These are phyloP conservation scores for Eucalyptus tenuipes DNA, from an alignment of 345 rosid species.

Conservation along the genomic window DNA sequence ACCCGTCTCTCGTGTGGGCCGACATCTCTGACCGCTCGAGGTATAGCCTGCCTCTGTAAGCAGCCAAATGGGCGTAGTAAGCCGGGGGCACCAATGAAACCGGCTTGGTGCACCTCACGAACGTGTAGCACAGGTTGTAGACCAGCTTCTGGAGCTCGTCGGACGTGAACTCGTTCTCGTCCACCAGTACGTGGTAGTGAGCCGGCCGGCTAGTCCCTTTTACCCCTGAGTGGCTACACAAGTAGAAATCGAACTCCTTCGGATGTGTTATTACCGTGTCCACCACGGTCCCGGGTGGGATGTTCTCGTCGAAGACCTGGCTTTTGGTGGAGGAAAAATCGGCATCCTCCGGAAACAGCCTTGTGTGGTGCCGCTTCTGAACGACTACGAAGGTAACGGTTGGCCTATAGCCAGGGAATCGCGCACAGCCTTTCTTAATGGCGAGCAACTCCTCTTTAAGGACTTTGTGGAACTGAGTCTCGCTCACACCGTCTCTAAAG, in stretches of 20 bases:
- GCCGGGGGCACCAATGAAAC: slow-evolving; percentile 89
- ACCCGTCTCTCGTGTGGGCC: slow-evolving; percentile 9
- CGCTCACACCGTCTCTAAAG: slow-evolving; percentile 93
- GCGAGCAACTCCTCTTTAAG: slow-evolving; percentile 70
- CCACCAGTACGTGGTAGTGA: slow-evolving; percentile 80
- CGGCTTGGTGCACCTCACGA: slow-evolving; percentile 92
- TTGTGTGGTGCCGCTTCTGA: slow-evolving; percentile 91
- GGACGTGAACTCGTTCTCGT: slow-evolving; percentile 82
- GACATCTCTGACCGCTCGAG: slow-evolving; percentile 56
- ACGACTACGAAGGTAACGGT: slow-evolving; percentile 76
- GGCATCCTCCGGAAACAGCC: slow-evolving; percentile 49
- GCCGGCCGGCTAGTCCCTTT: slow-evolving; percentile 96
- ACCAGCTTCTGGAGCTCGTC: slow-evolving; percentile 88
- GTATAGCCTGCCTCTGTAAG: slow-evolving; percentile 89
- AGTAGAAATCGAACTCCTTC: slow-evolving; percentile 82
- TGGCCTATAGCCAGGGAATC: slow-evolving; percentile 50
- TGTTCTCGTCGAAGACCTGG: slow-evolving; percentile 40
- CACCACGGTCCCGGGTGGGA: slow-evolving; percentile 88
- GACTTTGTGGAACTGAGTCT: slow-evolving; percentile 79
- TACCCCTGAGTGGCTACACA: slow-evolving; percentile 88
- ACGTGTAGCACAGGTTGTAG: slow-evolving; percentile 79
- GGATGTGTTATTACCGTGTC: slow-evolving; percentile 90
- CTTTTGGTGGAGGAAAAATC: slow-evolving; percentile 13
- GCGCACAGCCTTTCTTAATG: slow-evolving; percentile 52
- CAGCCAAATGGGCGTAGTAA: slow-evolving; percentile 92